These are phyloP conservation scores for Hortiboletus flavorubellus DNA, from an alignment of 768 basidiomycete genomes.

Conservation along the genomic window DNA sequence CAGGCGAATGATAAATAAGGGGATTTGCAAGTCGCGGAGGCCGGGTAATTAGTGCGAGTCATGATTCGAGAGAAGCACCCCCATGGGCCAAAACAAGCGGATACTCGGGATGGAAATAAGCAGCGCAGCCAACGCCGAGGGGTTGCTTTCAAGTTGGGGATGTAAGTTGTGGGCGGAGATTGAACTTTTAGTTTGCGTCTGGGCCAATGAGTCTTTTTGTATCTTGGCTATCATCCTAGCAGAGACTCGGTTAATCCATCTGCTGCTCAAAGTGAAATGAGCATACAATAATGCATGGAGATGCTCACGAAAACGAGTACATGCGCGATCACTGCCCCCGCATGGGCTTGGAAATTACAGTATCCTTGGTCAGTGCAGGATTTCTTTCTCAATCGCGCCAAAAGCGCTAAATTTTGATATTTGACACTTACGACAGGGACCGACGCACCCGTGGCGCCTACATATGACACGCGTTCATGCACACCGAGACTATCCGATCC, in stretches of 20 bases:
- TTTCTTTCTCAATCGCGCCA: not conserved
- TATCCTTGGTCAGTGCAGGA: slow-evolving; percentile 10
- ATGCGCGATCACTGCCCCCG: slow-evolving; percentile 20
- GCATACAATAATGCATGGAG: slow-evolving; percentile 19
- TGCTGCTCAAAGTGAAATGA: slow-evolving; percentile 15
- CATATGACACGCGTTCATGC: slow-evolving; percentile 23
- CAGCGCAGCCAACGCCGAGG: too few species aligned
- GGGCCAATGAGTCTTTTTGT: slow-evolving; percentile 6
- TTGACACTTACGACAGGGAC: slow-evolving; percentile 11
- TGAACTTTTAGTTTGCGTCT: too few species aligned
- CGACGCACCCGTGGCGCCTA: slow-evolving; percentile 14
- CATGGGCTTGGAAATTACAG: slow-evolving; percentile 24
- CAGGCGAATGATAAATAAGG: too few species aligned
- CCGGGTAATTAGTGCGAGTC: too few species aligned
- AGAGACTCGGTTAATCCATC: slow-evolving; percentile 14
- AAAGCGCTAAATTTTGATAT: not conserved
- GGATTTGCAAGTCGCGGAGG: too few species aligned
- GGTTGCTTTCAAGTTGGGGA: too few species aligned
- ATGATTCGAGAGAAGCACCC: too few species aligned
- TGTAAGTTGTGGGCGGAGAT: too few species aligned
- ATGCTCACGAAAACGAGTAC: slow-evolving; percentile 8
- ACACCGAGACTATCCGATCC: too few species aligned
- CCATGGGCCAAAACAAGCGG: too few species aligned
- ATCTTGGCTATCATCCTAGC: slow-evolving; percentile 7
- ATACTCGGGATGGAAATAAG: too few species aligned